phyloP scores from a whole-genome alignment of 2,329 filamentous ascomycete species.

The Dactylellina sp. region DNA sequence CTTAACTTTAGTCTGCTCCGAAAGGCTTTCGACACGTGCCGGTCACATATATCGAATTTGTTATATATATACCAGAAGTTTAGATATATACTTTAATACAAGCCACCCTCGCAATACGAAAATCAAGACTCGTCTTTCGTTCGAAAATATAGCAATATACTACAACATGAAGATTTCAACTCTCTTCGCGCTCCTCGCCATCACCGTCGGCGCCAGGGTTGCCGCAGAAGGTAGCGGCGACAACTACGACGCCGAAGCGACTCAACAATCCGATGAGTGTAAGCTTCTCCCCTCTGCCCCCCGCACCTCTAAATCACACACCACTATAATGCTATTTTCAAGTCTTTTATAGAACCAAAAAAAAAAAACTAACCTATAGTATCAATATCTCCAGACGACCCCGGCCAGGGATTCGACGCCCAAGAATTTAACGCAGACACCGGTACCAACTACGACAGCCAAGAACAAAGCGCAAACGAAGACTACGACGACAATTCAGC shows the following conservation, averaged over 20 bases:
- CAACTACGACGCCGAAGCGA: neutral
- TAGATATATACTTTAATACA: neutral
- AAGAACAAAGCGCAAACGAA: neutral
- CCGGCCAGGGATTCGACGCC: neutral
- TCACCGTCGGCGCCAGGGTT: neutral
- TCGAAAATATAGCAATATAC: neutral
- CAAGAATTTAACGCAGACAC: neutral
- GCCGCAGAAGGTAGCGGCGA: neutral
- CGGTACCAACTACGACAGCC: neutral
- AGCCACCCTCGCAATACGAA: too few relatives aligned
- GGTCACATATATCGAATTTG: neutral
- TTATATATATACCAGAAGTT: neutral
- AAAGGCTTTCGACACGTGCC: neutral
- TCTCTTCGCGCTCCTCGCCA: neutral
- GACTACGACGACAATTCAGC: neutral
- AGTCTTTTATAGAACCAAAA: too few relatives aligned
- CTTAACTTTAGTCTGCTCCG: neutral
- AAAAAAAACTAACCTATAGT: too few relatives aligned
- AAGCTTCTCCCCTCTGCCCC: neutral
- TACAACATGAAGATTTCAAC: neutral
- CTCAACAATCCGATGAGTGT: neutral
- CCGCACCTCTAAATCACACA: neutral
- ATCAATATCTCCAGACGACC: neutral
- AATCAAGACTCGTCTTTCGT: neutral
- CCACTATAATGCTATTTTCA: too few relatives aligned